These are phyloP conservation scores for Phytophthora fragariaefolia DNA, from an alignment of 352 stramenopile genomes.

Conservation along the genomic window DNA sequence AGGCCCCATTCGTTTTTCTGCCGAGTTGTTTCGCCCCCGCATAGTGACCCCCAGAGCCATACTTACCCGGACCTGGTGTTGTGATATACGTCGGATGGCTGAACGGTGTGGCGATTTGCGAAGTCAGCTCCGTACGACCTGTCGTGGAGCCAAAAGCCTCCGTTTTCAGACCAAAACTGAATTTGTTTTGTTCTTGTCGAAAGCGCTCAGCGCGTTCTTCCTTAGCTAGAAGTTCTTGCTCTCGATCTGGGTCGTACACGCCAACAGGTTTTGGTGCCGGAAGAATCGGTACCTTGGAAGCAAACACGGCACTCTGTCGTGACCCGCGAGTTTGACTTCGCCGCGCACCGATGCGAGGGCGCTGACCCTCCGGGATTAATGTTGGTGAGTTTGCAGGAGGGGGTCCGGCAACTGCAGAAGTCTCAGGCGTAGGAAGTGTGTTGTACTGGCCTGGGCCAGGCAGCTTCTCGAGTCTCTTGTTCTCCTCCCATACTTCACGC, in stretches of 20 bases:
- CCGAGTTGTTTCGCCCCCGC: constrained; percentile 18
- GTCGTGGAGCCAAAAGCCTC: constrained; percentile 81
- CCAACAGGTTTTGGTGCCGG: constrained; percentile 45
- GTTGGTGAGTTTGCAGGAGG: neutral
- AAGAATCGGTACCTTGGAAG: constrained; percentile 79
- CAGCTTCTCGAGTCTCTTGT: constrained; percentile 50
- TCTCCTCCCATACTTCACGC: constrained; percentile 78
- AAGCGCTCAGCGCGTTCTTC: constrained; percentile 48
- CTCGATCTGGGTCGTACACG: constrained; percentile 63
- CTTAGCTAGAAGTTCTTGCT: constrained; percentile 66
- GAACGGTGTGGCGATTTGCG: constrained; percentile 64
- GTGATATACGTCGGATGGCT: constrained; percentile 61
- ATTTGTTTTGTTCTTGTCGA: constrained; percentile 35
- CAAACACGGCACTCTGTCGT: constrained; percentile 70
- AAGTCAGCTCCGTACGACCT: constrained; percentile 54
- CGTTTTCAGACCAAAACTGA: constrained; percentile 38
- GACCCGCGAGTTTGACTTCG: constrained; percentile 34
- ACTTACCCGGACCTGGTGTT: constrained; percentile 69
- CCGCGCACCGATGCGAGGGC: constrained; percentile 31
- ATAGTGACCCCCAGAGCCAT: constrained; percentile 25
- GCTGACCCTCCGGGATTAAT: constrained; percentile 20
- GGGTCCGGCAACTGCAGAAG: constrained; percentile 5
- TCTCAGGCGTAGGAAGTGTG: constrained; percentile 12
- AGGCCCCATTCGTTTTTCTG: constrained; percentile 20
- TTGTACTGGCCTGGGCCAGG: constrained; percentile 76